Conservation (phyloP, 257 asterid species). For the Asclepias syriaca region DNA sequence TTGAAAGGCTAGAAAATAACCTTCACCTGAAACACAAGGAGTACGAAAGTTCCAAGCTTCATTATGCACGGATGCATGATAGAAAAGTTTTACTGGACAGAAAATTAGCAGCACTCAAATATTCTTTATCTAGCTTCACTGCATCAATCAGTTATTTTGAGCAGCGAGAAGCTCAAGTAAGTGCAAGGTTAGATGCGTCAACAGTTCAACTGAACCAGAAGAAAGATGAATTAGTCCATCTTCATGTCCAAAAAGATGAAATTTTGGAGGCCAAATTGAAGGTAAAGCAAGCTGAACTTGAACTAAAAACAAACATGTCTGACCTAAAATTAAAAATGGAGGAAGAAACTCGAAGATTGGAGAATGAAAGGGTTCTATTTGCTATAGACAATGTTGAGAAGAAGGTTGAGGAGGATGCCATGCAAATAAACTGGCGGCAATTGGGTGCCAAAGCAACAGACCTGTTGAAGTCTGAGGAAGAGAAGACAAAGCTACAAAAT, state of each 20-base stretch:
- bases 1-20: slow-evolving; percentile 34
- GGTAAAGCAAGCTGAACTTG: slow-evolving; percentile 44
- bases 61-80: slow-evolving; percentile 44
- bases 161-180: slow-evolving; percentile 64
- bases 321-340: slow-evolving; percentile 50
- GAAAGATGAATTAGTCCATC: slow-evolving; percentile 42
- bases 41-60: slow-evolving; percentile 32
- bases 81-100: slow-evolving; percentile 48
- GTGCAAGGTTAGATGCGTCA: slow-evolving; percentile 42
- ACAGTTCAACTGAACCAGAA: slow-evolving; percentile 29
- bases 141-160: slow-evolving; percentile 60
- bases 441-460: slow-evolving; percentile 68
- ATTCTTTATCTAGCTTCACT: slow-evolving; percentile 51
- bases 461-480: slow-evolving; percentile 67
- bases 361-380: slow-evolving; percentile 71
- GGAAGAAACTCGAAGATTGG: slow-evolving; percentile 62
- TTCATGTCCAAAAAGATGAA: slow-evolving; percentile 43
- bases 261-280: slow-evolving; percentile 35
- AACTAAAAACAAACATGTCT: slow-evolving; percentile 37
- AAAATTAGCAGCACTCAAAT: slow-evolving; percentile 56
- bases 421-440: slow-evolving; percentile 49
- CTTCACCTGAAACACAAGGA: slow-evolving; percentile 46
- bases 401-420: slow-evolving; percentile 34
- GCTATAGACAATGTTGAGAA: slow-evolving; percentile 73
- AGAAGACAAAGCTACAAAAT: slow-evolving; percentile 57